Evolutionary conservation across 768 basidiomycete genomes (phyloP).

Genomic region (Mycena kentingensis): DNA sequence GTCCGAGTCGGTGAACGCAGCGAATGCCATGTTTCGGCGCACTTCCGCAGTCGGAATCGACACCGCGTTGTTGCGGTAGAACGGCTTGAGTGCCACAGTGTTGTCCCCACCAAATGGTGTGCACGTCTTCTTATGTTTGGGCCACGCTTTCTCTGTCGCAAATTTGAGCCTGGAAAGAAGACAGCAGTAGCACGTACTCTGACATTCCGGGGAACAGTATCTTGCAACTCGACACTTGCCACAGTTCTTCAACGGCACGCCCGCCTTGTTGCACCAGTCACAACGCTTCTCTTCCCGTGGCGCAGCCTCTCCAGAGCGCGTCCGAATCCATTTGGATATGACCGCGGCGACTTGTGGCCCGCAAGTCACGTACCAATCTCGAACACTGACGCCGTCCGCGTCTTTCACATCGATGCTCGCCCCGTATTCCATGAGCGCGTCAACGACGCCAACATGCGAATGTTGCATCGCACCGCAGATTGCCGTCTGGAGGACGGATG

Average conservation of each 20-base stretch:
- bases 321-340: constrained; percentile 33
- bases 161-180: neutral
- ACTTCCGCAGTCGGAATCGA: constrained; percentile 25
- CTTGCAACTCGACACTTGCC: constrained; percentile 44
- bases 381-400: constrained; percentile 27
- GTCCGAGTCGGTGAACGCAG: constrained; percentile 12
- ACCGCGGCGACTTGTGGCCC: constrained; percentile 20
- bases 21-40: neutral
- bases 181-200: constrained; percentile 40
- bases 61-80: constrained; percentile 33
- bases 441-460: constrained; percentile 35
- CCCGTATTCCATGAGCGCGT: constrained; percentile 51
- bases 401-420: constrained; percentile 46
- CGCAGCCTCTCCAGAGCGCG: constrained; percentile 44
- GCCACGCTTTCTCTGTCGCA: constrained; percentile 49
- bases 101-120: constrained; percentile 43
- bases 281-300: constrained; percentile 47
- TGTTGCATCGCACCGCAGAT: constrained; percentile 31
- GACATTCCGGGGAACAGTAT: constrained; percentile 59
- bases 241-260: constrained; percentile 43
- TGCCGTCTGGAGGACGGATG: constrained; percentile 47
- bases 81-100: constrained; percentile 50
- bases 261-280: constrained; percentile 33
- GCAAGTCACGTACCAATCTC: constrained; percentile 8
- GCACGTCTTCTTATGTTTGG: constrained; percentile 49